Base-by-base conservation (phyloP, 371 early-diverging fungal genomes). In the Fennellomyces sp. region DNA sequence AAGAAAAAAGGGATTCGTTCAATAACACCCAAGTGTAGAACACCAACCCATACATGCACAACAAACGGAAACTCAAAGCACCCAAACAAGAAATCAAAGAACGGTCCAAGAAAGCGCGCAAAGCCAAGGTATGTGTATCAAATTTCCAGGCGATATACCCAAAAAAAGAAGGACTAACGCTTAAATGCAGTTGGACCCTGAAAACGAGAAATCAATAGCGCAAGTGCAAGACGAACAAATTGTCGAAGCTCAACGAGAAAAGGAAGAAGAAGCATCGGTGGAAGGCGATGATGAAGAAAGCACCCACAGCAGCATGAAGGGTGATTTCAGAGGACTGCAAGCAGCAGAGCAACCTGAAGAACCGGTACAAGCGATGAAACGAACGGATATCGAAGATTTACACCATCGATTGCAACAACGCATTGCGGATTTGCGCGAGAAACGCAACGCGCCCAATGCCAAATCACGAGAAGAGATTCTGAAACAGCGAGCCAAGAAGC, bases 31-130 rank as follows among this genome's bases (percentile, higher is more conserved):
- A 39, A 39, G n/a, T 35, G 5, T 69, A 82, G 73, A 71, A 76
- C 52, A 63, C 61, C 30, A 80, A 80, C 38, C 82, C 80, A 63
- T 88, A 78, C 63, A 79, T 78, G 71, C 85, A 89, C 58, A 91
- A 90, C 68, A 90, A 89, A 64, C 84, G 88, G 65, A 85, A 87
- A 69, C 45, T 45, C 21, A 82, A 80, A 65, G 90, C 89, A 38
- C 90, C 91, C 23, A 90, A 92, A 63, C 89, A 89, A 71, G 86
- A 79, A 45, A 45, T 45, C 5, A 92, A 92, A 73, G 90, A 91
- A 53, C 84, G 82, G 21, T 81, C 88, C 51, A 90, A 88, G 71
- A 89, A 89, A 62, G 92, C 92, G 19, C 89, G 88, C 73, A 89
- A 88, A 69, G 81, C 82, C 26, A 89, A 89, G 81, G 86, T 87